A percentile compares a stretch with the other conserved stretches of the same genome.
Conservation (phyloP, 1,139 yeast species). For the Debaryomycetaceae sp. region DNA sequence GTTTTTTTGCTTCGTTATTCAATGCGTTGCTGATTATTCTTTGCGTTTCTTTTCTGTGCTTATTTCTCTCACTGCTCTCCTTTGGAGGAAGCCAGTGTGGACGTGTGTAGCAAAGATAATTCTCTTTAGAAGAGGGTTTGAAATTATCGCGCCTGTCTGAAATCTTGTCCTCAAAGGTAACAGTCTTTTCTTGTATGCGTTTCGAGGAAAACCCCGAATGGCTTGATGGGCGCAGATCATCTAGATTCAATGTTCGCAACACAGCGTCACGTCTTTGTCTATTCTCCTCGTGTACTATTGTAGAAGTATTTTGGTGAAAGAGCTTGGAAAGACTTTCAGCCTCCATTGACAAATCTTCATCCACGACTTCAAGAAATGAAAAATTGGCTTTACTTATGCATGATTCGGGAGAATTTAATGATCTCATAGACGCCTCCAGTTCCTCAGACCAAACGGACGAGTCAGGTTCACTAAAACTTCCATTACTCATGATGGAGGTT, state of each 20-base stretch:
- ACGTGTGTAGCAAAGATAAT: conserved; percentile 49
- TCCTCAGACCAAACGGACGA: conserved; percentile 13
- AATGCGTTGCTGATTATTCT: conserved; percentile 47
- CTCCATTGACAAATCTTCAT: conserved; percentile 34
- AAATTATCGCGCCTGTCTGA: not conserved
- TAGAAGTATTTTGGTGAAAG: conserved; percentile 30
- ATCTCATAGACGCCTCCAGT: conserved; percentile 4
- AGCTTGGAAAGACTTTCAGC: conserved; percentile 47
- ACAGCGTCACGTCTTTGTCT: conserved; percentile 19
- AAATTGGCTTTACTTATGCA: not conserved
- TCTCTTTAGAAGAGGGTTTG: conserved; percentile 2
- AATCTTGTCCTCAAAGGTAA: not conserved
- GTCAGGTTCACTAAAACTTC: conserved; percentile 17
- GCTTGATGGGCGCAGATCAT: not conserved
- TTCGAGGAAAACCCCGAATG: not conserved
- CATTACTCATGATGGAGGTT: conserved; percentile 36
- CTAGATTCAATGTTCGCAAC: not conserved
- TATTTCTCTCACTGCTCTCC: conserved; percentile 46
- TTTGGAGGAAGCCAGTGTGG: conserved; percentile 72
- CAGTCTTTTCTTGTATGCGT: not conserved
- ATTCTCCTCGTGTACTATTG: conserved; percentile 37
- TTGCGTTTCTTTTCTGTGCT: conserved; percentile 57
- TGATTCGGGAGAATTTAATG: not conserved
- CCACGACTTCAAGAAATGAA: conserved; percentile 13
- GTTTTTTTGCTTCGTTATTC: conserved; percentile 32